A percentile compares a stretch with the other conserved stretches of the same genome.
Evolutionary conservation across 768 basidiomycete genomes (phyloP).

Genomic region (Auricularia cornea): DNA sequence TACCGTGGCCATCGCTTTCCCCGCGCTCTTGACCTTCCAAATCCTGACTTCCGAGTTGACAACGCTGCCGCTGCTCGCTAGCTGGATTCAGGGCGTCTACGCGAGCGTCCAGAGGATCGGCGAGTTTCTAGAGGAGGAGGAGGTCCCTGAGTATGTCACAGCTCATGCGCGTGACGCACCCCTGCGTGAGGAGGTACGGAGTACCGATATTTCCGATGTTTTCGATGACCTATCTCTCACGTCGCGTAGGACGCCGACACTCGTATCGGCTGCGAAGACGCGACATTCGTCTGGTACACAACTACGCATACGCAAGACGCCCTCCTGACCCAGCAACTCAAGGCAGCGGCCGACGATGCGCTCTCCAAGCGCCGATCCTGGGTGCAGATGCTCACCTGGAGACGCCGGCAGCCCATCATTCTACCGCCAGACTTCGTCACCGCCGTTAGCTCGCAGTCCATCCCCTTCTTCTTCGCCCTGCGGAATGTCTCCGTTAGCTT

Average conservation of each 20-base stretch:
- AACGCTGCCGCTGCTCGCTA: background rate
- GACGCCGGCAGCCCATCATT: background rate
- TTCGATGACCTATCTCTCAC: background rate
- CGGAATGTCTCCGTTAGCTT: constrained; percentile 51
- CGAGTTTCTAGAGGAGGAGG: constrained; percentile 58
- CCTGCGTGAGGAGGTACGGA: background rate
- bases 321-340: background rate
- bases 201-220: background rate
- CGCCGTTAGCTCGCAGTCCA: constrained; percentile 13
- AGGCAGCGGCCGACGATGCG: background rate
- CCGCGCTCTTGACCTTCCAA: background rate
- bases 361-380: background rate
- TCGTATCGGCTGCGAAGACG: background rate
- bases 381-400: background rate
- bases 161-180: constrained; percentile 34
- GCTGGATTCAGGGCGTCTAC: background rate
- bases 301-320: background rate
- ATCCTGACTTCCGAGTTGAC: background rate
- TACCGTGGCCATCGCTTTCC: background rate
- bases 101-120: constrained; percentile 60
- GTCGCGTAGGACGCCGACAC: background rate
- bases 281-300: background rate
- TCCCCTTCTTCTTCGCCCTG: constrained; percentile 36
- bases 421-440: background rate
- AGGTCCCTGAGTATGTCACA: constrained; percentile 73